phyloP scores from a whole-genome alignment of 2,329 filamentous ascomycete species.

The Purpureocillium lavendulum region DNA sequence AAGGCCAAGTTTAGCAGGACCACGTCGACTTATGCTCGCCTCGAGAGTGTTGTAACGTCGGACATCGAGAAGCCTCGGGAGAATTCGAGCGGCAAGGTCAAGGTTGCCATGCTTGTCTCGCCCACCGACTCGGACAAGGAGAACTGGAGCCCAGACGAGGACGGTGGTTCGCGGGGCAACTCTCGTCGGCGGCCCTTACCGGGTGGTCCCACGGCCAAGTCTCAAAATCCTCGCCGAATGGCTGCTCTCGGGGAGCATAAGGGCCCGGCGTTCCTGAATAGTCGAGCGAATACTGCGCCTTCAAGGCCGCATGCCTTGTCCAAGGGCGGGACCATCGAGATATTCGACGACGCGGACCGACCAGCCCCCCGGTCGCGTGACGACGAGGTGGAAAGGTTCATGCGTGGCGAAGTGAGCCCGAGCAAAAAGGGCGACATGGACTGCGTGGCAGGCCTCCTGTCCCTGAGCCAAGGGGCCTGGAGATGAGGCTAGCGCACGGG shows the following conservation, averaged over 20 bases:
- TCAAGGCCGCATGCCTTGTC: constrained; percentile 20
- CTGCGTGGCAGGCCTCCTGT: constrained; percentile 81
- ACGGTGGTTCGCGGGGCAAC: constrained; percentile 26
- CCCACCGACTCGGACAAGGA: constrained; percentile 81
- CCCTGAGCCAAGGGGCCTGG: constrained; percentile 90
- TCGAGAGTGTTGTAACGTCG: constrained; percentile 35
- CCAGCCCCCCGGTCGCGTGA: constrained; percentile 13
- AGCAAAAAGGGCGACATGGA: constrained; percentile 77
- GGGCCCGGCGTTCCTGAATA: constrained; percentile 21
- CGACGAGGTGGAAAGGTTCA: constrained; percentile 66
- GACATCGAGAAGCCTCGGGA: constrained; percentile 17
- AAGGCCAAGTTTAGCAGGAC: constrained; percentile 54
- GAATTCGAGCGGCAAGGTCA: constrained; percentile 22
- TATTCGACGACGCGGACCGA: constrained; percentile 41
- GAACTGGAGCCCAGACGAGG: constrained; percentile 63
- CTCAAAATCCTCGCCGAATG: constrained; percentile 30
- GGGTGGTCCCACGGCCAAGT: constrained; percentile 15
- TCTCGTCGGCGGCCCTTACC: constrained; percentile 27
- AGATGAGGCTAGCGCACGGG: constrained; percentile 32
- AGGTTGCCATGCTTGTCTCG: constrained; percentile 29
- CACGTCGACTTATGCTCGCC: constrained; percentile 51
- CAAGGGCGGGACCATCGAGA: constrained; percentile 29
- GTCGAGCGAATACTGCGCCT: constrained; percentile 33
- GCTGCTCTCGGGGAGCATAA: constrained; percentile 33
- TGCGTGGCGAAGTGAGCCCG: constrained; percentile 56